phyloP scores from a whole-genome alignment of 352 stramenopile species.

The Globisporangium cylindrosporum region DNA sequence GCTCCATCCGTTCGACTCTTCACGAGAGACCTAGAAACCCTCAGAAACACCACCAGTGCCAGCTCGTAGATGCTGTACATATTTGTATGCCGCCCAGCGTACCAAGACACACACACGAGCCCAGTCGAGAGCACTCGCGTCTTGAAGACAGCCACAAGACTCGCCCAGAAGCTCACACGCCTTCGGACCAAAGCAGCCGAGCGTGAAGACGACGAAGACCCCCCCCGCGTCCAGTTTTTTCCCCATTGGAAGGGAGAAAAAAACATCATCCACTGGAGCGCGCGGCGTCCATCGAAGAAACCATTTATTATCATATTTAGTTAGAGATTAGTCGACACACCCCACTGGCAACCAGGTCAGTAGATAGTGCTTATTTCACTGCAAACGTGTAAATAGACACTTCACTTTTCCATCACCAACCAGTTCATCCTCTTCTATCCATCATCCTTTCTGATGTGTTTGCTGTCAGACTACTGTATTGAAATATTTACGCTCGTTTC shows the following conservation, averaged over 20 bases:
- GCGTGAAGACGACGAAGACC: not conserved
- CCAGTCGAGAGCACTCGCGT: not conserved
- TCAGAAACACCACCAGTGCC: conserved; percentile 7
- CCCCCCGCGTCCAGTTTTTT: not conserved
- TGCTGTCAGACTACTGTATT: not conserved
- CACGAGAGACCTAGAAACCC: conserved; percentile 3
- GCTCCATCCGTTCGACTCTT: not conserved
- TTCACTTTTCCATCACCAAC: not conserved
- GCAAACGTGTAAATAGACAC: not conserved
- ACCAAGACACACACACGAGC: not conserved
- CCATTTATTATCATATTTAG: conserved; percentile 12
- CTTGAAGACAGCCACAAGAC: not conserved
- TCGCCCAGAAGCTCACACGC: not conserved
- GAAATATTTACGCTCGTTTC: not conserved
- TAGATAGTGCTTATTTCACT: not conserved
- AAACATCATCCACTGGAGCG: not conserved
- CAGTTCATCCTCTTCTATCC: not conserved
- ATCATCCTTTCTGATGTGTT: not conserved
- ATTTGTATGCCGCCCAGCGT: not conserved
- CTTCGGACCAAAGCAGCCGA: not conserved
- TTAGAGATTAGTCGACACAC: conserved; percentile 7
- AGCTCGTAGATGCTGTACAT: conserved; percentile 8
- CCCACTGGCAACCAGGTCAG: not conserved
- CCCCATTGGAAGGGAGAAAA: conserved; percentile 13
- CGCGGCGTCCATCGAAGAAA: not conserved